Conservation (phyloP, 2,329 filamentous ascomycete species). For the Sarocladiaceae sp. region DNA sequence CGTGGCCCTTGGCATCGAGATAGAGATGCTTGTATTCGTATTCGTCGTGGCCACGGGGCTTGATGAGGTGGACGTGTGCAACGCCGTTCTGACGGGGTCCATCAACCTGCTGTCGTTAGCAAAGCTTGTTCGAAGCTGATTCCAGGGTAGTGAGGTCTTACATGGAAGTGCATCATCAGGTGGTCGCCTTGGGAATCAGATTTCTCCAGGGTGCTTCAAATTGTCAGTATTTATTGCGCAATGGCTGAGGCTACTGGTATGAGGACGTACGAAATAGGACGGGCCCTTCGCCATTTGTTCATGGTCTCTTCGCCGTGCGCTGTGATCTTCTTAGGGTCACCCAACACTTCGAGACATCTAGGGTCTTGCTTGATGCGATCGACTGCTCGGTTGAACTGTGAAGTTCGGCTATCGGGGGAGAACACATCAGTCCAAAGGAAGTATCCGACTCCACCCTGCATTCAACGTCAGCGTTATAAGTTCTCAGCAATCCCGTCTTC, state of each 20-base stretch:
- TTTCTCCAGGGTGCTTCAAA: slow-evolving; percentile 56
- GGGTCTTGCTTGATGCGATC: slow-evolving; percentile 71
- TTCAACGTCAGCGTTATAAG: neutral
- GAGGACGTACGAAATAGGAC: slow-evolving; percentile 51
- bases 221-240: slow-evolving; percentile 17
- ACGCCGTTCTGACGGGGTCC: slow-evolving; percentile 70
- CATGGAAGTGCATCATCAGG: slow-evolving; percentile 79
- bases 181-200: slow-evolving; percentile 77
- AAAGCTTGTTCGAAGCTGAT: neutral
- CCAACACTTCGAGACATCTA: slow-evolving; percentile 65
- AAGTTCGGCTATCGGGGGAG: slow-evolving; percentile 77
- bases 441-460: slow-evolving; percentile 69
- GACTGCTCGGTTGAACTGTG: slow-evolving; percentile 84
- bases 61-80: slow-evolving; percentile 75
- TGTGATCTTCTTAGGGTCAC: slow-evolving; percentile 64
- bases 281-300: slow-evolving; percentile 73
- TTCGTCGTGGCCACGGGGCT: slow-evolving; percentile 57
- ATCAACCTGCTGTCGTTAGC: slow-evolving; percentile 53
- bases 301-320: slow-evolving; percentile 78
- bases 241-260: neutral
- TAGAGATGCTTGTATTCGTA: slow-evolving; percentile 78
- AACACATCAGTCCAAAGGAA: slow-evolving; percentile 81
- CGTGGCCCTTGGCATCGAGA: slow-evolving; percentile 71
- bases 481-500: too few relatives aligned
- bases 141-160: slow-evolving; percentile 33